Conservation (phyloP, 495 filamentous ascomycete genomes). For the Penicillium coffeae region DNA sequence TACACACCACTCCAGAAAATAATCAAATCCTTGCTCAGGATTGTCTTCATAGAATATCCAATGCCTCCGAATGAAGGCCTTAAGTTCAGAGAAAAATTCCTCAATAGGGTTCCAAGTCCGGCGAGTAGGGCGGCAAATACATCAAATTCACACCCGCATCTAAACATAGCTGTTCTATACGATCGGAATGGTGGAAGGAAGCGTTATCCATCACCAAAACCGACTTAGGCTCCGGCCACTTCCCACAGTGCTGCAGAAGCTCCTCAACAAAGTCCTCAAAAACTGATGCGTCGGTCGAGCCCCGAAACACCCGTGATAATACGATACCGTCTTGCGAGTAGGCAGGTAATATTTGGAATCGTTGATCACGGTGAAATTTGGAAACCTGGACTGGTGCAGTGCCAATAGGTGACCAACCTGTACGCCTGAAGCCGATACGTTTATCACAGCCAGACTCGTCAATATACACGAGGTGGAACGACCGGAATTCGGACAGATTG, state of each 20-base stretch:
- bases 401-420: conserved; percentile 28
- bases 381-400: conserved; percentile 31
- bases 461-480: background rate
- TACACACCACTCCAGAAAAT: conserved; percentile 26
- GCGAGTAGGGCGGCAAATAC: conserved; percentile 24
- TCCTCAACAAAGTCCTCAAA: conserved; percentile 11
- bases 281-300: conserved; percentile 1
- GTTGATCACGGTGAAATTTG: conserved; percentile 24
- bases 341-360: conserved; percentile 4
- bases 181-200: no score
- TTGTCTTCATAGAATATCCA: conserved; percentile 23
- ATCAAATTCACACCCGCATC: no score
- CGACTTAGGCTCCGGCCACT: conserved; percentile 2
- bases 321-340: conserved; percentile 1
- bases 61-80: conserved; percentile 15
- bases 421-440: conserved; percentile 24
- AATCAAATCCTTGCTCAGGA: conserved; percentile 32
- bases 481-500: background rate
- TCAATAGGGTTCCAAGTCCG: conserved; percentile 26
- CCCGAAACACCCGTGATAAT: conserved; percentile 2
- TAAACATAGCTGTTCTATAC: no score
- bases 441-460: no score
- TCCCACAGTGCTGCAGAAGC: conserved; percentile 4
- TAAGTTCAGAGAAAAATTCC: conserved; percentile 26
- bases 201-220: no score